Conservation (phyloP, 1,139 yeast species). For the Kodamaea fungicola region DNA sequence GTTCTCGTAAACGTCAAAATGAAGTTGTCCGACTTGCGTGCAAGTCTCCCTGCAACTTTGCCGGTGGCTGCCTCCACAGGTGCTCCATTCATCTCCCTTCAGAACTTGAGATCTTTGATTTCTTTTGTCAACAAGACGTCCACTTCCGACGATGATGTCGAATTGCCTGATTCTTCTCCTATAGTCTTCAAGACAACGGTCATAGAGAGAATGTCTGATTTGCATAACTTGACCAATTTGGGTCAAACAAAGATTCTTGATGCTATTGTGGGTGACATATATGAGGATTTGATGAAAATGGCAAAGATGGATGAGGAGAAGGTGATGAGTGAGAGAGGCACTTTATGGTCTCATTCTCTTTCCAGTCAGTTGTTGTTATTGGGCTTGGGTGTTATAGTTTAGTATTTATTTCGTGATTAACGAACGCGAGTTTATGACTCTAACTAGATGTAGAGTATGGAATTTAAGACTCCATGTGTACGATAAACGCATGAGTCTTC, state of each 20-base stretch:
- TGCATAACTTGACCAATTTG: conserved; percentile 45
- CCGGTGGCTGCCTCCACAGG: conserved; percentile 53
- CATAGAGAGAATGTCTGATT: conserved; percentile 55
- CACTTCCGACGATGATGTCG: conserved; percentile 9
- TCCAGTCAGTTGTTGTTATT: conserved; percentile 57
- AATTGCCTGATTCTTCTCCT: conserved; percentile 14
- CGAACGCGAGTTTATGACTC: too few relatives aligned
- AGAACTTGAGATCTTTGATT: conserved; percentile 58
- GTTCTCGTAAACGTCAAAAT: conserved; percentile 64
- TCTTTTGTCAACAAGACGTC: conserved; percentile 51
- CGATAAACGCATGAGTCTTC: too few relatives aligned
- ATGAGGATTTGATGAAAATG: conserved; percentile 53
- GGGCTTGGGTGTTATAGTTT: conserved; percentile 60
- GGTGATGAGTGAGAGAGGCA: conserved; percentile 43
- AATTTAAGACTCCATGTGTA: too few relatives aligned
- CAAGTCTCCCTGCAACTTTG: conserved; percentile 48
- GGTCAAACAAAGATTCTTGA: conserved; percentile 52
- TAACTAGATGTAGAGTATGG: too few relatives aligned
- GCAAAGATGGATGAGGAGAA: conserved; percentile 50
- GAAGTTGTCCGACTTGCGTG: conserved; percentile 59
- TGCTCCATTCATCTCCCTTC: conserved; percentile 54
- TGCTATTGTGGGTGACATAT: conserved; percentile 53
- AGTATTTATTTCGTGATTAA: too few relatives aligned
- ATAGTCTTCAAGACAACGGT: conserved; percentile 52
- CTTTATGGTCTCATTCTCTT: conserved; percentile 57